Conservation (phyloP, 495 filamentous ascomycete species). For the Jackrogersella multiformis region DNA sequence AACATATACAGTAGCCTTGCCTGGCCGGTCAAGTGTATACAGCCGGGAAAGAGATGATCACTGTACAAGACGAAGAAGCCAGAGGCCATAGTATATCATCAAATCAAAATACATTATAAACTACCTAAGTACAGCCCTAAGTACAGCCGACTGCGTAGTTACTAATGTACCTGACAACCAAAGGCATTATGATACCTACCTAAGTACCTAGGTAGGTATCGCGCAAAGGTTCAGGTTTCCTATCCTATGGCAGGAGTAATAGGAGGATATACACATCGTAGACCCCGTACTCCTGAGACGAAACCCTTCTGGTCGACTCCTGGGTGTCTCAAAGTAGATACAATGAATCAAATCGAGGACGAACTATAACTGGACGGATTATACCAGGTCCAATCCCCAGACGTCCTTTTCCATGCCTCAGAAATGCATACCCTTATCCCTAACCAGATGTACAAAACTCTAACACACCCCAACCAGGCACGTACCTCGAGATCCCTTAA, state of each 20-base stretch:
- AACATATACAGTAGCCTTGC: no score
- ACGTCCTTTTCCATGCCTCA: conserved; percentile 22
- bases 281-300: conserved; percentile 7
- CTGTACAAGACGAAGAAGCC: no score
- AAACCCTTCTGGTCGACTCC: neutral
- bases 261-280: neutral
- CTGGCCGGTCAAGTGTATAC: no score
- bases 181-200: neutral
- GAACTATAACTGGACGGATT: conserved; percentile 7
- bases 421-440: conserved; percentile 12
- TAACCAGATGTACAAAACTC: conserved; percentile 22
- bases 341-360: conserved; percentile 1
- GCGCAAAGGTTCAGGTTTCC: neutral
- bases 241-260: neutral
- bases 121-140: no score
- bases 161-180: neutral
- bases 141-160: no score
- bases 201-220: no score
- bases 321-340: neutral
- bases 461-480: neutral
- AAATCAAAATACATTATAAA: no score
- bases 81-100: no score
- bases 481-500: conserved; percentile 9
- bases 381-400: conserved; percentile 14
- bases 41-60: no score